Conservation (phyloP, 2,329 filamentous ascomycete genomes). For the Aspergillus cejpii region DNA sequence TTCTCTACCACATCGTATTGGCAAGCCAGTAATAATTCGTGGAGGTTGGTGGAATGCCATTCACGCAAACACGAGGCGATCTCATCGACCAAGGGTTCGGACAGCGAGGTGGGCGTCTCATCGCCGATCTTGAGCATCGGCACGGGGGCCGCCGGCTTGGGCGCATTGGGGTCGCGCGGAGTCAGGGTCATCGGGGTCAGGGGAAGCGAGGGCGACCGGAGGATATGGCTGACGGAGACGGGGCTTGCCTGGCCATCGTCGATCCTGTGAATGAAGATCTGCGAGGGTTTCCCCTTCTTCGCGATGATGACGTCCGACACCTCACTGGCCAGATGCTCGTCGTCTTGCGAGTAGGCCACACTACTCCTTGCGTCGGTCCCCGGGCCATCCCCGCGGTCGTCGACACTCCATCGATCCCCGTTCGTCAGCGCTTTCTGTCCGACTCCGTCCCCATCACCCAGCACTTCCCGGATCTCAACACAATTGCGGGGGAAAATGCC, state of each 20-base stretch:
- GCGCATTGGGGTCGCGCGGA: conserved; percentile 55
- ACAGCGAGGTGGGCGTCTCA: conserved; percentile 81
- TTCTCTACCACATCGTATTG: conserved; percentile 76
- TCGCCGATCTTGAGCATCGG: conserved; percentile 97
- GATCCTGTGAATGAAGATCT: conserved; percentile 34
- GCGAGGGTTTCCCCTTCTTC: conserved; percentile 38
- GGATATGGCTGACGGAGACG: conserved; percentile 22
- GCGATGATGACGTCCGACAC: conserved; percentile 31
- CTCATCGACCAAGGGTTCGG: conserved; percentile 91
- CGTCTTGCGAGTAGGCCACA: conserved; percentile 22
- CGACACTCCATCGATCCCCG: conserved; percentile 32
- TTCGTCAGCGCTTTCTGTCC: conserved; percentile 29
- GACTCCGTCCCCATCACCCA: conserved; percentile 65
- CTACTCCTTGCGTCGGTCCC: conserved; percentile 28
- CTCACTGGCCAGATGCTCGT: conserved; percentile 23
- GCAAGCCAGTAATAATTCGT: conserved; percentile 76
- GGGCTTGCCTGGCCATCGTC: conserved; percentile 29
- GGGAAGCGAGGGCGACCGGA: conserved; percentile 28
- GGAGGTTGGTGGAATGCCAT: conserved; percentile 96
- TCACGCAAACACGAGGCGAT: conserved; percentile 94
- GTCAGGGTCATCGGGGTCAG: conserved; percentile 28
- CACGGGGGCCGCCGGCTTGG: conserved; percentile 79
- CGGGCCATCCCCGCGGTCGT: conserved; percentile 30
- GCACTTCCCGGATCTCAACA: conserved; percentile 86
- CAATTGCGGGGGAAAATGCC: conserved; percentile 94